Conservation (phyloP, 768 basidiomycete species). For the Boletus insuetus region DNA sequence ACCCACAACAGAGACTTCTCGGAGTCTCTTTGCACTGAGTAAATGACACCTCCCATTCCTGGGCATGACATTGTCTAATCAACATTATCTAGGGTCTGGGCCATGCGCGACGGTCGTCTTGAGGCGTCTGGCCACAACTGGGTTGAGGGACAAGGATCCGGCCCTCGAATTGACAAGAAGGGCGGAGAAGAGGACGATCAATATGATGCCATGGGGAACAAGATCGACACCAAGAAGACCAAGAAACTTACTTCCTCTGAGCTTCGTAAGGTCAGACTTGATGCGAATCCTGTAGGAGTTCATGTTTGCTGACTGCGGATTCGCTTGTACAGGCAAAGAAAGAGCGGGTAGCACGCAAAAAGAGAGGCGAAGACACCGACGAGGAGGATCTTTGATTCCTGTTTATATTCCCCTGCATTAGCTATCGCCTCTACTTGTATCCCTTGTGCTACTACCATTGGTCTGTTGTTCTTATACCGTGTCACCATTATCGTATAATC, state of each 20-base stretch:
- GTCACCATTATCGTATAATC: conserved; percentile 20
- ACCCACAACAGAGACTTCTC: conserved; percentile 99
- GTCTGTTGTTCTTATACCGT: conserved; percentile 20
- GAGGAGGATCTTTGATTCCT: conserved; percentile 42
- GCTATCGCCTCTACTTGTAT: conserved; percentile 11
- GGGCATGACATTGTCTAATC: not conserved
- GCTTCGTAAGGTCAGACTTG: conserved; percentile 63
- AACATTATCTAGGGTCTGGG: conserved; percentile 69
- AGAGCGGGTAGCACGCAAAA: conserved; percentile 89
- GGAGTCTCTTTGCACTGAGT: conserved; percentile 93
- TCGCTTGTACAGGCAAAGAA: conserved; percentile 67
- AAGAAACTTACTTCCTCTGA: conserved; percentile 86
- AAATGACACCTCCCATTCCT: conserved; percentile 6
- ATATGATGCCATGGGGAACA: conserved; percentile 99
- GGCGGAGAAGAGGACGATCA: conserved; percentile 86
- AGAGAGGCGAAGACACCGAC: conserved; percentile 77
- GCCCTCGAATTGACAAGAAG: conserved; percentile 91
- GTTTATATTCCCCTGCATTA: conserved; percentile 7
- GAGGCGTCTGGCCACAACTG: conserved; percentile 99
- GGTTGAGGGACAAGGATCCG: conserved; percentile 98
- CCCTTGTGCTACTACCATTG: conserved; percentile 6
- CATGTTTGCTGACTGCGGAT: conserved; percentile 10
- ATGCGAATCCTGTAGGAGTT: not conserved
- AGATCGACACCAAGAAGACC: conserved; percentile 78
- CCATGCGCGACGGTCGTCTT: conserved; percentile 95